Evolutionary conservation across 31 red algal genomes (phyloP).

Genomic region (Bonnemaisonia californica): DNA sequence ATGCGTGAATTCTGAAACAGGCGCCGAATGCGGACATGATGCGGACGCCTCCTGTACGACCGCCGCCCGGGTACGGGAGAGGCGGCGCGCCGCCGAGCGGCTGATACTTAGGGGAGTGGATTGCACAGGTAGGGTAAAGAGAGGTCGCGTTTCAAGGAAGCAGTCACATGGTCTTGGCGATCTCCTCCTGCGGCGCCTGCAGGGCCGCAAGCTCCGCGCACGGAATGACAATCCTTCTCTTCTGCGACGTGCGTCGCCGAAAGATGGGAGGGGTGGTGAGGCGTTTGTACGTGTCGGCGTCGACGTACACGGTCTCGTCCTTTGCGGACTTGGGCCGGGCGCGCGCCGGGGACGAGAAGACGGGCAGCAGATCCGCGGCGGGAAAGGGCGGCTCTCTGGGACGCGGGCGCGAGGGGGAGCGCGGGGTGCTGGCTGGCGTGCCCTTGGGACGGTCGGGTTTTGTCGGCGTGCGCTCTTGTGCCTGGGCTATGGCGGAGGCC

Average conservation of each 20-base stretch:
- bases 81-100: conserved; percentile 20
- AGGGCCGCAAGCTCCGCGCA: conserved; percentile 23
- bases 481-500: conserved; percentile 14
- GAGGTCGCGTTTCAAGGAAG: background rate
- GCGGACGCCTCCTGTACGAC: conserved; percentile 1
- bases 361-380: background rate
- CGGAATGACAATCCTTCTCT: conserved; percentile 23
- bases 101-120: background rate
- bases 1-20: background rate
- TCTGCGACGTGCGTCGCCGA: conserved; percentile 6
- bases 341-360: background rate
- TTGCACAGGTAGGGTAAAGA: background rate
- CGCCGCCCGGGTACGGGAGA: conserved; percentile 1
- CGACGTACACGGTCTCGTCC: conserved; percentile 15
- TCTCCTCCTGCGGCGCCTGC: conserved; percentile 27
- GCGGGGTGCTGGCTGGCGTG: background rate
- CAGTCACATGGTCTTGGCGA: conserved; percentile 5
- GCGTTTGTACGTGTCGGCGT: conserved; percentile 33
- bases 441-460: background rate
- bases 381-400: background rate
- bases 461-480: conserved; percentile 1
- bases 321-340: background rate
- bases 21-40: conserved; percentile 3
- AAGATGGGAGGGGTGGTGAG: conserved; percentile 44
- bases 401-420: background rate